Conservation (phyloP, 495 filamentous ascomycete species). For the Pyronema omphalodes region DNA sequence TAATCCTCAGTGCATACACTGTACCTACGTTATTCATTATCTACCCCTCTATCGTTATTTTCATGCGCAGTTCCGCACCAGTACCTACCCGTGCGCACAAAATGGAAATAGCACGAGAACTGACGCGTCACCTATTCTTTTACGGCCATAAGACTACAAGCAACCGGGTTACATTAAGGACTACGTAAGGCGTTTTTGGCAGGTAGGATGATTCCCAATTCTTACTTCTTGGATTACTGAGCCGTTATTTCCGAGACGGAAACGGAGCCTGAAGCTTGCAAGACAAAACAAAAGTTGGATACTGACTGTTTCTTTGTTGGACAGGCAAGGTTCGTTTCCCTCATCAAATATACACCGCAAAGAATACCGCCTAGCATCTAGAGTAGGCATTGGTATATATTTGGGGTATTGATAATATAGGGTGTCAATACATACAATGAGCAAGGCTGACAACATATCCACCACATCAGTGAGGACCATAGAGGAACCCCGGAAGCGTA, state of each 20-base stretch:
- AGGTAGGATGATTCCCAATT: slow-evolving; percentile 38
- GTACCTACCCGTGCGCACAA: no score
- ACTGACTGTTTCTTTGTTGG: slow-evolving; percentile 7
- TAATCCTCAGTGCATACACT: background rate
- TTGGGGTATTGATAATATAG: no score
- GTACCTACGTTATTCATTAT: background rate
- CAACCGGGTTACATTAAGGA: slow-evolving; percentile 69
- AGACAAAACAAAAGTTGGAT: slow-evolving; percentile 5
- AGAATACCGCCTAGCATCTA: background rate
- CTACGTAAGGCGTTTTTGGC: slow-evolving; percentile 95
- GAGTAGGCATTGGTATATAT: no score
- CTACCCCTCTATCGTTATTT: background rate
- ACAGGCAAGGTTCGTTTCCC: slow-evolving; percentile 26
- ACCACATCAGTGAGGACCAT: slow-evolving; percentile 59
- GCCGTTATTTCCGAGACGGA: no score
- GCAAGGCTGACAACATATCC: slow-evolving; percentile 8
- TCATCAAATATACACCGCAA: background rate
- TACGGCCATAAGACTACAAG: slow-evolving; percentile 42
- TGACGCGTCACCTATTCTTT: background rate
- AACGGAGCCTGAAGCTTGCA: background rate
- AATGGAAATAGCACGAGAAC: no score
- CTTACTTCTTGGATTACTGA: background rate
- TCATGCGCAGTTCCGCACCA: background rate
- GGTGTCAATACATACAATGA: no score
- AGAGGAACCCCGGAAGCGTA: slow-evolving; percentile 63